Conservation (phyloP, 805 yeast species). For the Myxozyma vanderwaltii region DNA sequence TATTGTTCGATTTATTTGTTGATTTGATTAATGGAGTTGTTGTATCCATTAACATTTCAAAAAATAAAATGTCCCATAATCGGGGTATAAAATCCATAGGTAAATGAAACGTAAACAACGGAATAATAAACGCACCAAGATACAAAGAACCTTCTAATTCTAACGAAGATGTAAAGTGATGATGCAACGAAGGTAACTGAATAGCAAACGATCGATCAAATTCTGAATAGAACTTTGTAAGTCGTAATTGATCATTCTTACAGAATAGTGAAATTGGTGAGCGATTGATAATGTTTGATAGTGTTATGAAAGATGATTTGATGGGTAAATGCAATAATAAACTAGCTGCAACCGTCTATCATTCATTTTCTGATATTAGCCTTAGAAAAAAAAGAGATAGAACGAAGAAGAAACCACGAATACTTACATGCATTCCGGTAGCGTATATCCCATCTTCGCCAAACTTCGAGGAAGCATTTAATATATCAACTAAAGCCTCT, state of each 20-base stretch:
- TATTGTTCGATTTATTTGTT: background rate
- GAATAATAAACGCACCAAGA: conserved; percentile 47
- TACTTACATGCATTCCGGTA: conserved; percentile 42
- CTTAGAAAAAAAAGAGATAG: background rate
- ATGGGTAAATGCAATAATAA: conserved; percentile 46
- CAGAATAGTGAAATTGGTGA: conserved; percentile 44
- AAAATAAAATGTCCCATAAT: conserved; percentile 59
- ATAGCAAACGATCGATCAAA: conserved; percentile 52
- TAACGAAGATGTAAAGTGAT: conserved; percentile 52
- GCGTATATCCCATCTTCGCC: conserved; percentile 40
- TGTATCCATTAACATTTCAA: conserved; percentile 50
- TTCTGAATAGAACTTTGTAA: conserved; percentile 49
- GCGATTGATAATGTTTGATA: conserved; percentile 47
- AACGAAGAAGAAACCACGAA: background rate
- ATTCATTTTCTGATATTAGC: too few relatives aligned
- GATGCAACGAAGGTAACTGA: conserved; percentile 50
- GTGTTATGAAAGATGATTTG: conserved; percentile 46
- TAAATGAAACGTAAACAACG: conserved; percentile 52
- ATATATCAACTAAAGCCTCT: conserved; percentile 42
- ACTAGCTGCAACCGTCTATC: conserved; percentile 45
- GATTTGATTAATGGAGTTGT: background rate
- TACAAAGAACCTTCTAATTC: conserved; percentile 49
- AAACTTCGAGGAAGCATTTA: conserved; percentile 42
- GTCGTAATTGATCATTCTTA: conserved; percentile 38
- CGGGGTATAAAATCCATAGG: conserved; percentile 52